phyloP scores from a whole-genome alignment of 2,329 filamentous ascomycete genomes.

The Leptographium wingfieldii region DNA sequence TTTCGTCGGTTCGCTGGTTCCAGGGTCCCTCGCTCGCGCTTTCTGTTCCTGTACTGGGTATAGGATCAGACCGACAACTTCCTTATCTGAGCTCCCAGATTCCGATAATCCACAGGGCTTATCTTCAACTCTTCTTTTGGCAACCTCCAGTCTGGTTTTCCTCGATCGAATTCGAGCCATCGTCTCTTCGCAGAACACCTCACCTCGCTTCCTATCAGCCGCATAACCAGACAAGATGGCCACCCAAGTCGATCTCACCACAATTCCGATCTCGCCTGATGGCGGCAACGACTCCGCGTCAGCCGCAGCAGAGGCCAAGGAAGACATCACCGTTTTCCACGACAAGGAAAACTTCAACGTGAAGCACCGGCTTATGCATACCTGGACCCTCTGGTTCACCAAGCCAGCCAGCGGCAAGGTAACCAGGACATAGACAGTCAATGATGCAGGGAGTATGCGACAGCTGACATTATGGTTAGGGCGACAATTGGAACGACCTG shows the following conservation, averaged over 20 bases:
- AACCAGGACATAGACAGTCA: constrained; percentile 16
- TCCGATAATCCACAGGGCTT: neutral
- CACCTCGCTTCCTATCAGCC: neutral
- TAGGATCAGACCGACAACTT: neutral
- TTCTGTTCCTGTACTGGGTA: constrained; percentile 8
- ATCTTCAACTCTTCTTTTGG: neutral
- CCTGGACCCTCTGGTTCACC: constrained; percentile 99
- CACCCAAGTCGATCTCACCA: constrained; percentile 53
- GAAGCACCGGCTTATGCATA: constrained; percentile 94
- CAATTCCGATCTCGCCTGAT: constrained; percentile 53
- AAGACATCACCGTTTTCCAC: constrained; percentile 89
- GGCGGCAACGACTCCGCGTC: constrained; percentile 41
- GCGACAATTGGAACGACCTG: constrained; percentile 97
- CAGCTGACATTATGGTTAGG: constrained; percentile 34
- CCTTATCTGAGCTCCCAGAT: neutral
- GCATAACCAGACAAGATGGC: constrained; percentile 20
- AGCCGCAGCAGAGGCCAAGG: constrained; percentile 31
- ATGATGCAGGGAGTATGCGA: neutral
- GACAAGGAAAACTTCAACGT: constrained; percentile 99
- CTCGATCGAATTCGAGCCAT: neutral
- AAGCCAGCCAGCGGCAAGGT: constrained; percentile 96
- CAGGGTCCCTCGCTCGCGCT: neutral
- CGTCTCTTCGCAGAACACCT: neutral
- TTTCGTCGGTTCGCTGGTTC: neutral
- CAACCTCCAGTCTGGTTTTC: neutral